Percentiles rank a stretch among this genome's conserved stretches.
phyloP scores from a whole-genome alignment of 2,329 filamentous ascomycete genomes.

The Blastomyces emzantsi region DNA sequence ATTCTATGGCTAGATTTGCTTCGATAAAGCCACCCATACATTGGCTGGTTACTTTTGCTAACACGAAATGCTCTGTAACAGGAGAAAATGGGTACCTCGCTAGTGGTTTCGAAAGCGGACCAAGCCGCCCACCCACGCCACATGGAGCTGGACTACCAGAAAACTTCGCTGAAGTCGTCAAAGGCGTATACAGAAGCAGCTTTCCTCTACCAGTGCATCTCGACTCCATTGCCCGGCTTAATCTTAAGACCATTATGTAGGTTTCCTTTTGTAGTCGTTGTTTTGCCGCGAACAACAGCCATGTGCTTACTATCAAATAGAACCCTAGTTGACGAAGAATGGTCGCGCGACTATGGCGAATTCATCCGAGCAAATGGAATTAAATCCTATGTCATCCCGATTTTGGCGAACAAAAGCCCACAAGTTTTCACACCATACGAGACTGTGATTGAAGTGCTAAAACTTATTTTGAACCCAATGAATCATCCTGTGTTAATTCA shows the following conservation, averaged over 20 bases:
- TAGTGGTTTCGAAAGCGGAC: slow-evolving; percentile 15
- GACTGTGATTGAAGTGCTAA: slow-evolving; percentile 62
- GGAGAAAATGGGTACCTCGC: slow-evolving; percentile 11
- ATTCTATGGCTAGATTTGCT: neutral
- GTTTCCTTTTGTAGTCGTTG: slow-evolving; percentile 22
- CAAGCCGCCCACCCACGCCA: slow-evolving; percentile 26
- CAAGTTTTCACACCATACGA: slow-evolving; percentile 53
- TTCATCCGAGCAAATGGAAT: slow-evolving; percentile 63
- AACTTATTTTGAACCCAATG: slow-evolving; percentile 58
- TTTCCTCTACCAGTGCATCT: slow-evolving; percentile 67
- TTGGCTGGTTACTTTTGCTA: neutral
- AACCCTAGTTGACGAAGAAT: slow-evolving; percentile 55
- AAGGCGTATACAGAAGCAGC: slow-evolving; percentile 70
- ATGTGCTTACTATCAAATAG: slow-evolving; percentile 28
- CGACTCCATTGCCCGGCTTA: slow-evolving; percentile 56
- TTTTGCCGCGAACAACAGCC: neutral
- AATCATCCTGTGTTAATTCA: slow-evolving; percentile 80
- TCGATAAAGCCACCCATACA: neutral
- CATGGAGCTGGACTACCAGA: slow-evolving; percentile 39
- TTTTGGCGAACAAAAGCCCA: slow-evolving; percentile 79
- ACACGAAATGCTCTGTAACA: neutral
- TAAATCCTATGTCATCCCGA: slow-evolving; percentile 62
- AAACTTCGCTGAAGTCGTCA: slow-evolving; percentile 69
- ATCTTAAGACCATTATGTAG: slow-evolving; percentile 72
- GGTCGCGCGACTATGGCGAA: slow-evolving; percentile 38